These are phyloP conservation scores for Ustilago esculenta DNA, from an alignment of 1,284 basidiomycete genomes.

Conservation along the genomic window DNA sequence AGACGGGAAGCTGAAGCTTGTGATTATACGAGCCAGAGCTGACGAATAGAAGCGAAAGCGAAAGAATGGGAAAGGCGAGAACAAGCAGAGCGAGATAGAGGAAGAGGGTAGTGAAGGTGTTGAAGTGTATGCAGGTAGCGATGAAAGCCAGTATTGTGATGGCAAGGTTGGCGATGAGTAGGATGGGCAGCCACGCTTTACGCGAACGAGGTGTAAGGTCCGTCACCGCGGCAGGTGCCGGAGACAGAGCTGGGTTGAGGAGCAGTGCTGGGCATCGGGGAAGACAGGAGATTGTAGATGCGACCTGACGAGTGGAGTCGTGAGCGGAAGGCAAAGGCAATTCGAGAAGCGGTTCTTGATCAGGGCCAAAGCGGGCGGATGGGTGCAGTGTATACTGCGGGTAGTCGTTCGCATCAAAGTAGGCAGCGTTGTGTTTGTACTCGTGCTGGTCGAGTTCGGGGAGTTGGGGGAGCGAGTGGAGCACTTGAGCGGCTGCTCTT, in stretches of 20 bases:
- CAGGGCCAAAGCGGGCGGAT: slow-evolving; percentile 2
- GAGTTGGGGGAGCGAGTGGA: slow-evolving; percentile 11
- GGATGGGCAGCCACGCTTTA: slow-evolving; percentile 15
- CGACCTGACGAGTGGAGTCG: background rate
- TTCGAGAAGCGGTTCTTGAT: slow-evolving; percentile 17
- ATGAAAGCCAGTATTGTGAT: slow-evolving; percentile 17
- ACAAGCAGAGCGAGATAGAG: slow-evolving; percentile 32
- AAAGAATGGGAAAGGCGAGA: slow-evolving; percentile 29
- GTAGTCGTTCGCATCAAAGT: slow-evolving; percentile 9
- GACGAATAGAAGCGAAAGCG: slow-evolving; percentile 15
- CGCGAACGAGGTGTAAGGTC: background rate
- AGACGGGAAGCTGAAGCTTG: slow-evolving; percentile 10
- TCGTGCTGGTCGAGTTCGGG: slow-evolving; percentile 11
- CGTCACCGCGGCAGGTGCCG: background rate
- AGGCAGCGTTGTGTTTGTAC: slow-evolving; percentile 14
- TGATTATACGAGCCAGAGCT: slow-evolving; percentile 2
- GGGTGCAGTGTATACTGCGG: slow-evolving; percentile 11
- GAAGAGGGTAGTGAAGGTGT: slow-evolving; percentile 37
- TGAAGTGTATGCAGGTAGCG: slow-evolving; percentile 35
- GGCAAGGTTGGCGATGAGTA: slow-evolving; percentile 16
- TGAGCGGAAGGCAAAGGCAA: background rate
- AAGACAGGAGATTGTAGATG: background rate
- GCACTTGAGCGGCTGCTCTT: slow-evolving; percentile 17
- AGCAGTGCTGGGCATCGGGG: background rate
- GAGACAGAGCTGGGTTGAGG: background rate